Conservation (phyloP, 2,329 filamentous ascomycete genomes). For the Diplodia seriata region DNA sequence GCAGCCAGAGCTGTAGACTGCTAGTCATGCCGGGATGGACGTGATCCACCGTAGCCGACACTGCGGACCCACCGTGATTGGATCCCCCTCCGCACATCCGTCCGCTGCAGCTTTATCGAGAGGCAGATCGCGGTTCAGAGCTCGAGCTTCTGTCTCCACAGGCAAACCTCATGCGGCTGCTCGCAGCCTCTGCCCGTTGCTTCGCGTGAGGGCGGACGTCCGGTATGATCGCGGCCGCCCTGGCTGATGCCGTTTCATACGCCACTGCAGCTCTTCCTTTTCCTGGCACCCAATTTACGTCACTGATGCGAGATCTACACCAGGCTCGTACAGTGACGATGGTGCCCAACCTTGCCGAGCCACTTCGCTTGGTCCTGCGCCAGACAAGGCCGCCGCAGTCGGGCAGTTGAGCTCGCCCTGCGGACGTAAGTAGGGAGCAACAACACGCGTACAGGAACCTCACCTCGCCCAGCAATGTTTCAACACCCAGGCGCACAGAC, state of each 20-base stretch:
- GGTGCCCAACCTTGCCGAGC: conserved; percentile 12
- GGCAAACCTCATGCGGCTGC: conserved; percentile 1
- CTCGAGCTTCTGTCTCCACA: conserved; percentile 28
- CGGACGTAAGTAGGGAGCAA: neutral
- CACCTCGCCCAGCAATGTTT: neutral
- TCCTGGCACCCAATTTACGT: conserved; percentile 7
- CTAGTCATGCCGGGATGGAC: conserved; percentile 26
- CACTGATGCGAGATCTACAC: conserved; percentile 11
- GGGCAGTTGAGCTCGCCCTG: neutral
- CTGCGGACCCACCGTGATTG: conserved; percentile 25
- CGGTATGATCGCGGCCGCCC: conserved; percentile 3
- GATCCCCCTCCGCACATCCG: conserved; percentile 29
- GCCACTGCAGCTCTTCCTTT: neutral
- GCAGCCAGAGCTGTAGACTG: conserved; percentile 13
- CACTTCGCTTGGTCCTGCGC: neutral
- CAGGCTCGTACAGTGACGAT: neutral
- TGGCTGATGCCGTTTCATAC: conserved; percentile 11
- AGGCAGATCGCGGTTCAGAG: conserved; percentile 24
- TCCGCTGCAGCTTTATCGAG: conserved; percentile 21
- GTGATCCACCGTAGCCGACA: conserved; percentile 26
- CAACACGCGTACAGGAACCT: neutral
- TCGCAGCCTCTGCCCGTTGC: neutral
- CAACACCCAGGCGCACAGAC: neutral
- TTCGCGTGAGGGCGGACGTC: conserved; percentile 2
- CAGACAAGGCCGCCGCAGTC: neutral